phyloP scores from a whole-genome alignment of 2,329 filamentous ascomycete species.

The Boeremia lycopersici region DNA sequence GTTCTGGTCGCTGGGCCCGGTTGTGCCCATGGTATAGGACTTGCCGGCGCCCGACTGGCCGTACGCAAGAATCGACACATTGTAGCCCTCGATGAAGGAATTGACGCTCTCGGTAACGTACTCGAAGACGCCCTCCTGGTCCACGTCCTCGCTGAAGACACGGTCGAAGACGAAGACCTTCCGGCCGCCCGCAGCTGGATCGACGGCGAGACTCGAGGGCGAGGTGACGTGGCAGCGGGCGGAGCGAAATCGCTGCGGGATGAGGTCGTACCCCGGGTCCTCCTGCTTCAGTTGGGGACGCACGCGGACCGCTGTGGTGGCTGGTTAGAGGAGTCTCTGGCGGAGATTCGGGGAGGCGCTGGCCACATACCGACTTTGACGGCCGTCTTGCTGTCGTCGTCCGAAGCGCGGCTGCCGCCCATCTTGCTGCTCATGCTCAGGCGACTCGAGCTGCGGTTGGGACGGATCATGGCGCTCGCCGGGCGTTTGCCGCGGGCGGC shows the following conservation, averaged over 20 bases:
- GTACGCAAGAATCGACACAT: slow-evolving; percentile 95
- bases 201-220: slow-evolving; percentile 82
- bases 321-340: slow-evolving; percentile 28
- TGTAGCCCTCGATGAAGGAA: slow-evolving; percentile 94
- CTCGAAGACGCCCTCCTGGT: slow-evolving; percentile 91
- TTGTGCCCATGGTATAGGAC: slow-evolving; percentile 98
- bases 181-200: slow-evolving; percentile 80
- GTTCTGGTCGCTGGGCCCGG: slow-evolving; percentile 78
- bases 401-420: slow-evolving; percentile 80
- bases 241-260: slow-evolving; percentile 92
- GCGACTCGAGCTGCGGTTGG: slow-evolving; percentile 80
- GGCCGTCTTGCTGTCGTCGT: slow-evolving; percentile 87
- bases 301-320: slow-evolving; percentile 78
- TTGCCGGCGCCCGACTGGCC: slow-evolving; percentile 98
- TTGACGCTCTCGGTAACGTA: slow-evolving; percentile 89
- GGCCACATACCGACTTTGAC: slow-evolving; percentile 89
- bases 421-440: slow-evolving; percentile 82
- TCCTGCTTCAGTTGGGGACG: slow-evolving; percentile 81
- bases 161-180: slow-evolving; percentile 97
- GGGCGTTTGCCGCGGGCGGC: slow-evolving; percentile 64
- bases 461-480: slow-evolving; percentile 79
- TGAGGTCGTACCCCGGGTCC: slow-evolving; percentile 92
- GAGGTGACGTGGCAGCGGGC: slow-evolving; percentile 91
- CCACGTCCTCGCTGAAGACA: slow-evolving; percentile 82
- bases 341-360: slow-evolving; percentile 11